Evolutionary conservation across 2,329 filamentous ascomycete species (phyloP).

Genomic region (Thermochaetoides dissita): DNA sequence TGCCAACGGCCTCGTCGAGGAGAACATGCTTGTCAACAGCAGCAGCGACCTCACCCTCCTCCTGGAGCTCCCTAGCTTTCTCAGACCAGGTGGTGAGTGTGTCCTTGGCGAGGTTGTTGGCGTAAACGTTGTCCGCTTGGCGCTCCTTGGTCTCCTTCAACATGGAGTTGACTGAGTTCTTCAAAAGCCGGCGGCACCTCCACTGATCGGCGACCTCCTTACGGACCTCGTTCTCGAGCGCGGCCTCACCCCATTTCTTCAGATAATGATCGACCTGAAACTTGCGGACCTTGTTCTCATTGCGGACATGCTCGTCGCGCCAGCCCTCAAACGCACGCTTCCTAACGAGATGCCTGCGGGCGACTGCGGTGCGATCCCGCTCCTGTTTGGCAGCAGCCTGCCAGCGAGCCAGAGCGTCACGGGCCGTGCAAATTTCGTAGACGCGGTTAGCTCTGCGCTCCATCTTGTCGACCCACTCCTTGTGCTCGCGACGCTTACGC

Average conservation of each 20-base stretch:
- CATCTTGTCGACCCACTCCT: constrained; percentile 24
- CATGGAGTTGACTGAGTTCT: constrained; percentile 21
- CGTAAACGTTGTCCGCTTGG: constrained; percentile 13
- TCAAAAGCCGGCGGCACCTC: constrained; percentile 18
- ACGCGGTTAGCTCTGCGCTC: constrained; percentile 48
- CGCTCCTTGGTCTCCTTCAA: constrained; percentile 16
- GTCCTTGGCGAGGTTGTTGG: constrained; percentile 4
- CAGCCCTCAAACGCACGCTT: constrained; percentile 56
- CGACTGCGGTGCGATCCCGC: constrained; percentile 50
- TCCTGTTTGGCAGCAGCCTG: constrained; percentile 49
- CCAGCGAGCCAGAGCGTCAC: constrained; percentile 57
- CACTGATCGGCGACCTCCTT: constrained; percentile 17
- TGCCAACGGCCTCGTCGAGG: constrained; percentile 13
- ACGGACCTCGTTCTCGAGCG: constrained; percentile 13
- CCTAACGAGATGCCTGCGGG: constrained; percentile 56
- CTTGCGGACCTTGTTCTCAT: constrained; percentile 36
- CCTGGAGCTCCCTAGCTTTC: constrained; percentile 3
- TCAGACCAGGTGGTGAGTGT: constrained; percentile 14
- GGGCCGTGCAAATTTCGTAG: constrained; percentile 50
- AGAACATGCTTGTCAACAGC: constrained; percentile 11
- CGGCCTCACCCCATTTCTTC: constrained; percentile 17
- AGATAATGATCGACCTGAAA: constrained; percentile 18
- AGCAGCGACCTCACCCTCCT: constrained; percentile 8
- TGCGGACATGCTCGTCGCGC: constrained; percentile 49
- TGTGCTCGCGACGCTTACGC: constrained; percentile 15